A percentile compares a stretch with the other conserved stretches of the same genome.
Conservation (phyloP, 192 early-diverging fungal genomes). For the Entomortierella parvispora region DNA sequence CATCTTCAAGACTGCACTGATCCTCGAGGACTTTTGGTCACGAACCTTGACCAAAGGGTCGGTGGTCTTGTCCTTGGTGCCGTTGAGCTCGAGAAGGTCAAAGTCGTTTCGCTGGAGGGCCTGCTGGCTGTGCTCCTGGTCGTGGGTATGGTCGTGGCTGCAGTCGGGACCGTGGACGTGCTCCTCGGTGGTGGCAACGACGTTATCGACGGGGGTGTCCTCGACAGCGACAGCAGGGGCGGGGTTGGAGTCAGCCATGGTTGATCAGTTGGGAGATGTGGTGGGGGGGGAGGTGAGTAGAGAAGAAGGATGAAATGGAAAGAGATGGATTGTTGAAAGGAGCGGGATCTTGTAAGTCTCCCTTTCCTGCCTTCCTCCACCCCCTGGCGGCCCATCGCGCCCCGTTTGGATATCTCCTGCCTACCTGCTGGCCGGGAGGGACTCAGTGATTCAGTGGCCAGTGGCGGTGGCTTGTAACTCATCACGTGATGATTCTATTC, state of each 20-base stretch:
- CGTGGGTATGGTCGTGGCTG: constrained; percentile 43
- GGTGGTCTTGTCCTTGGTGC: constrained; percentile 55
- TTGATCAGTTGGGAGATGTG: neutral
- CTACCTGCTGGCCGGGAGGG: too few species aligned
- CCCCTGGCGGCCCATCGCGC: too few species aligned
- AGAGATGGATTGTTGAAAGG: neutral
- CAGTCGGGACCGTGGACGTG: constrained; percentile 51
- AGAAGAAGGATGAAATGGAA: constrained; percentile 4
- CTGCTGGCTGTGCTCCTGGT: constrained; percentile 11
- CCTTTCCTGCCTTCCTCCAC: too few species aligned
- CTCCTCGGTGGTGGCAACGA: constrained; percentile 23
- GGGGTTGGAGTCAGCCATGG: constrained; percentile 36
- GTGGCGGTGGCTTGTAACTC: too few species aligned
- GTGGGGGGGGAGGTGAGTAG: neutral
- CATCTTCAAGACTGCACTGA: neutral
- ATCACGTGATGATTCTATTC: too few species aligned
- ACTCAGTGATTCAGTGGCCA: too few species aligned
- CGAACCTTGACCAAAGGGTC: constrained; percentile 61
- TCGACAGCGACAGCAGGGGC: constrained; percentile 9
- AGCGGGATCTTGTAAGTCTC: constrained; percentile 1
- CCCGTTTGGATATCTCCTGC: too few species aligned
- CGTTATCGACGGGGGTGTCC: constrained; percentile 14
- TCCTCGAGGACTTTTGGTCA: too few species aligned
- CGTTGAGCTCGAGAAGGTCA: constrained; percentile 59
- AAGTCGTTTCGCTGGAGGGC: constrained; percentile 47